A percentile compares a stretch with the other conserved stretches of the same genome.
Evolutionary conservation across 805 yeast genomes (phyloP).

Genomic region (Wickerhamia fluorescens): DNA sequence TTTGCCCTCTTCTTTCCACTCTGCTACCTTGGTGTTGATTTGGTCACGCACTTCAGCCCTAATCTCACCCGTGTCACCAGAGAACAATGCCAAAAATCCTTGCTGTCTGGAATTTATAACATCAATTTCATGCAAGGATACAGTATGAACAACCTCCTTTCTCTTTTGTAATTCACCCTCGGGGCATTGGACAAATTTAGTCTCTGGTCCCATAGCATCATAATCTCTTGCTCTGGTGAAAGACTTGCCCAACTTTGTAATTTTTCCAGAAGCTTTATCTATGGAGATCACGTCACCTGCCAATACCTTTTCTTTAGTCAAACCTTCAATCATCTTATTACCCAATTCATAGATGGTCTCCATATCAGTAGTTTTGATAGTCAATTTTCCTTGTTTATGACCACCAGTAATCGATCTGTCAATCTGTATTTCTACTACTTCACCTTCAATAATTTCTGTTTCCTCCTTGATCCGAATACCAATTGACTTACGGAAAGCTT

Average conservation of each 20-base stretch:
- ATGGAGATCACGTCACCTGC: conserved; percentile 97
- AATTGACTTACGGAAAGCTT: conserved; percentile 91
- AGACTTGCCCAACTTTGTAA: conserved; percentile 90
- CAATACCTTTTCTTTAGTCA: conserved; percentile 88
- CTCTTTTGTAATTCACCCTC: conserved; percentile 97
- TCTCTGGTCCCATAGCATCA: conserved; percentile 98
- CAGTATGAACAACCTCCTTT: conserved; percentile 93
- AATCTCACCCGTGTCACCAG: conserved; percentile 97
- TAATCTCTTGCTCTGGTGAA: conserved; percentile 95
- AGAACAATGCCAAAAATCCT: conserved; percentile 91
- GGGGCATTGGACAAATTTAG: conserved; percentile 96
- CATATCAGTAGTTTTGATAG: conserved; percentile 97
- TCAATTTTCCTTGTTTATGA: conserved; percentile 94
- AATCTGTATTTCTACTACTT: conserved; percentile 93
- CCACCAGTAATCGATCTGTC: conserved; percentile 95
- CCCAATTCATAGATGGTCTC: conserved; percentile 96
- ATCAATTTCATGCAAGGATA: conserved; percentile 95
- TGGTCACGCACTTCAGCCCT: conserved; percentile 93
- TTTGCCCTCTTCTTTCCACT: conserved; percentile 98
- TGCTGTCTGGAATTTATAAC: conserved; percentile 96
- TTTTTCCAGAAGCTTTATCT: conserved; percentile 92
- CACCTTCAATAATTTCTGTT: conserved; percentile 97
- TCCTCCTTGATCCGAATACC: conserved; percentile 95
- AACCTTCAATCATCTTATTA: conserved; percentile 87
- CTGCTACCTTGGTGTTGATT: conserved; percentile 93